Evolutionary conservation across 2,329 filamentous ascomycete genomes (phyloP).

Genomic region (Blastomyces percursus): DNA sequence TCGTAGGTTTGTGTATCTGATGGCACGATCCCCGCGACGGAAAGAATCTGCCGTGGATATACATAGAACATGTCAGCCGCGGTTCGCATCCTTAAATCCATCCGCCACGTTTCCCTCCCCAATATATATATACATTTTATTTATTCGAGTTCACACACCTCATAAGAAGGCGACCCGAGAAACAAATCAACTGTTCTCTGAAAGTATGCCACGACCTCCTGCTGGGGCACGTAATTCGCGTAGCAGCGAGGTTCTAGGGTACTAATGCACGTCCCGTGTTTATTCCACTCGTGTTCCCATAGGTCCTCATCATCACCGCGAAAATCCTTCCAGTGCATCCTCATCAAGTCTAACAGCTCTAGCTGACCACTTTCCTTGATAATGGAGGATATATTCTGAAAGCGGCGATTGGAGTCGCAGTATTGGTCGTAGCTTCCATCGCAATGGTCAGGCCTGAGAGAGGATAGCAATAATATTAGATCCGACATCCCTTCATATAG

Average conservation of each 20-base stretch:
- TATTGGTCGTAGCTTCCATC: slow-evolving; percentile 47
- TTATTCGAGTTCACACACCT: slow-evolving; percentile 21
- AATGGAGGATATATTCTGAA: slow-evolving; percentile 48
- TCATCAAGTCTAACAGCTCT: slow-evolving; percentile 47
- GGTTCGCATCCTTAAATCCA: neutral
- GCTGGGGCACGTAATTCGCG: slow-evolving; percentile 41
- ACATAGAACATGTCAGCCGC: neutral
- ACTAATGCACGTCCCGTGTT: slow-evolving; percentile 62
- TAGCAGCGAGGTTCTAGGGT: slow-evolving; percentile 58
- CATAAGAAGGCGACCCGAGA: slow-evolving; percentile 45
- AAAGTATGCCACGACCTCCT: slow-evolving; percentile 51
- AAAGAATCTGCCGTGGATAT: slow-evolving; percentile 22
- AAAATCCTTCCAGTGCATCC: slow-evolving; percentile 50
- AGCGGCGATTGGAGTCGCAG: slow-evolving; percentile 45
- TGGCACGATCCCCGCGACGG: slow-evolving; percentile 46
- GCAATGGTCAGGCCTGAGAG: slow-evolving; percentile 40
- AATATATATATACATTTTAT: neutral
- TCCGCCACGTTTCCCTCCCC: neutral
- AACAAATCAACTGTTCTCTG: slow-evolving; percentile 45
- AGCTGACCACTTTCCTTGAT: slow-evolving; percentile 40
- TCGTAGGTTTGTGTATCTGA: slow-evolving; percentile 42
- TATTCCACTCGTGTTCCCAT: slow-evolving; percentile 62
- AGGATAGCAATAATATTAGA: neutral
- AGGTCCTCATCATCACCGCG: slow-evolving; percentile 45
- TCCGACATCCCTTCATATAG: slow-evolving; percentile 1